Conservation (phyloP, 805 yeast species). For the Yamadazyma scolyti region DNA sequence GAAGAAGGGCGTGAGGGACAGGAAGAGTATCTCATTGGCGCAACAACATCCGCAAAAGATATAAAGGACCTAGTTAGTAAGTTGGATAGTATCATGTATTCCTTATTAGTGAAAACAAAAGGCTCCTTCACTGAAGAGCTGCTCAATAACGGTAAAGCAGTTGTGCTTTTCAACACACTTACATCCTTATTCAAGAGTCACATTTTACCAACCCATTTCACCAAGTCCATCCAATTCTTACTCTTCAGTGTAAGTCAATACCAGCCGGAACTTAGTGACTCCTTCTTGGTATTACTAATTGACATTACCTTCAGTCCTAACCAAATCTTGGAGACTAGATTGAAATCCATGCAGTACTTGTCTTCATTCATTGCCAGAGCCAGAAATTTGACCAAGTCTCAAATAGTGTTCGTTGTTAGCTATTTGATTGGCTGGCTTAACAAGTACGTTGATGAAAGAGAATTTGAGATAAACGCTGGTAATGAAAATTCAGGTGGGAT, state of each 20-base stretch:
- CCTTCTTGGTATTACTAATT: constrained; percentile 74
- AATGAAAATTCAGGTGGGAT: constrained; percentile 52
- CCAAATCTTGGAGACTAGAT: constrained; percentile 69
- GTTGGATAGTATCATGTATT: constrained; percentile 64
- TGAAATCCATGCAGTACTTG: constrained; percentile 88
- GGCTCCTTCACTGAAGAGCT: constrained; percentile 37
- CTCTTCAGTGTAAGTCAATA: constrained; percentile 79
- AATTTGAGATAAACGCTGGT: constrained; percentile 54
- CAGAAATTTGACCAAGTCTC: constrained; percentile 61
- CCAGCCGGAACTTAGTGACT: constrained; percentile 78
- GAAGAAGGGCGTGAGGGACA: constrained; percentile 26
- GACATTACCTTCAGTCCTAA: constrained; percentile 75
- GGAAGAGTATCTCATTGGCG: constrained; percentile 43
- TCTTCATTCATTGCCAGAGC: constrained; percentile 91
- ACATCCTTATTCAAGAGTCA: constrained; percentile 76
- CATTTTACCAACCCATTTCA: constrained; percentile 86
- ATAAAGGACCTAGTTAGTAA: constrained; percentile 58
- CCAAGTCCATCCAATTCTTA: constrained; percentile 82
- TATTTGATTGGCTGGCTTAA: constrained; percentile 82
- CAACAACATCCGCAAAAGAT: constrained; percentile 37
- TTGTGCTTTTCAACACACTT: constrained; percentile 66
- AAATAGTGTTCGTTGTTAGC: constrained; percentile 76
- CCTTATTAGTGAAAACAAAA: constrained; percentile 51
- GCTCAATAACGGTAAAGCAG: constrained; percentile 59
- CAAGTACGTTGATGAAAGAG: constrained; percentile 79